Evolutionary conservation across 768 basidiomycete genomes (phyloP).

Genomic region (Naganishia onofrii): DNA sequence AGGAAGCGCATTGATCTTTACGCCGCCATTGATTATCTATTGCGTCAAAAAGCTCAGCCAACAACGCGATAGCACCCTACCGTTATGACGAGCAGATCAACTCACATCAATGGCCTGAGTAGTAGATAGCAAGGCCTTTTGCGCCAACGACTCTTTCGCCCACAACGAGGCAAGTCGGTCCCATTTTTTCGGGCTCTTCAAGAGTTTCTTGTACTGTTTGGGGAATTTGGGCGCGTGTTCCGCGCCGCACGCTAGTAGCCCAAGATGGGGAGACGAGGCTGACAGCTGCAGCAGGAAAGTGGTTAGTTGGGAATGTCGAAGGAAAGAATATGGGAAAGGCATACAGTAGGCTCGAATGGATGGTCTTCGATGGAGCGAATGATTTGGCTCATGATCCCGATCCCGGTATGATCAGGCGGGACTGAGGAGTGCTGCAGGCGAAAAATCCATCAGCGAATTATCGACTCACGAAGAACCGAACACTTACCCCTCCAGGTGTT

Average conservation of each 20-base stretch:
- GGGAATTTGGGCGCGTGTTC: conserved; percentile 63
- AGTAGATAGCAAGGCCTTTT: conserved; percentile 45
- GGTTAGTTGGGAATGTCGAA: neutral
- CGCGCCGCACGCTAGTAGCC: conserved; percentile 64
- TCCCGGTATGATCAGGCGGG: conserved; percentile 75
- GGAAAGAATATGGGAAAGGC: neutral
- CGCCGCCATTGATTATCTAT: conserved; percentile 48
- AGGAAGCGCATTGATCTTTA: conserved; percentile 75
- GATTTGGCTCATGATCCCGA: conserved; percentile 73
- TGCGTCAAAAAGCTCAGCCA: conserved; percentile 37
- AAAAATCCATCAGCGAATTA: neutral
- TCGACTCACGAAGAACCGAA: neutral
- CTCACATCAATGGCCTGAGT: conserved; percentile 67
- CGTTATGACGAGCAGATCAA: neutral
- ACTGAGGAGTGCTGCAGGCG: conserved; percentile 65
- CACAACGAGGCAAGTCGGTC: conserved; percentile 56
- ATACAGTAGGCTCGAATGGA: conserved; percentile 54
- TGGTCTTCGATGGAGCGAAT: conserved; percentile 68
- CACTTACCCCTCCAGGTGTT: conserved; percentile 13
- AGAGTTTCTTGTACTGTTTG: conserved; percentile 55
- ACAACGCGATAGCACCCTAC: conserved; percentile 41
- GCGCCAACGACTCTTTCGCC: conserved; percentile 42
- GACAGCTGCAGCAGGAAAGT: conserved; percentile 33
- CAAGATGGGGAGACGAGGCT: conserved; percentile 42
- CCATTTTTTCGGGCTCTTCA: conserved; percentile 48